Evolutionary conservation across 2,329 filamentous ascomycete species (phyloP).

Genomic region (Verticillium tricorpus): DNA sequence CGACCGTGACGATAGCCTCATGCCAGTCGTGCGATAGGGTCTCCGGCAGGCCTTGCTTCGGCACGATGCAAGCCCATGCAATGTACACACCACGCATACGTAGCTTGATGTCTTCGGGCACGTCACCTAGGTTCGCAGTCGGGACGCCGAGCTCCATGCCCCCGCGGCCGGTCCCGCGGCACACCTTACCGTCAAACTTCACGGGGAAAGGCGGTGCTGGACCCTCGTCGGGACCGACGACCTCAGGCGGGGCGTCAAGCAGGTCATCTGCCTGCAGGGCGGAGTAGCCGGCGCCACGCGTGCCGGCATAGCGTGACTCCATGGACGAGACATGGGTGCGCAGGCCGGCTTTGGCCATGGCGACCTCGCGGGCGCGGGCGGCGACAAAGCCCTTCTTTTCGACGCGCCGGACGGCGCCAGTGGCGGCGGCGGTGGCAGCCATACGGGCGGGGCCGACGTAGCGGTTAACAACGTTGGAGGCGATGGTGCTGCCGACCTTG

Average conservation of each 20-base stretch:
- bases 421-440: conserved; percentile 22
- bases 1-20: conserved; percentile 53
- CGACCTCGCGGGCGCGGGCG: conserved; percentile 1
- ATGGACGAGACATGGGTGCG: conserved; percentile 24
- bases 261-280: conserved; percentile 24
- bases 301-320: conserved; percentile 31
- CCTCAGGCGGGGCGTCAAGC: conserved; percentile 22
- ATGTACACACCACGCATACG: conserved; percentile 59
- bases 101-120: conserved; percentile 48
- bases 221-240: conserved; percentile 45
- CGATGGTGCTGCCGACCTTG: conserved; percentile 49
- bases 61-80: conserved; percentile 53
- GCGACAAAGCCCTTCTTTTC: conserved; percentile 24
- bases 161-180: conserved; percentile 37
- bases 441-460: conserved; percentile 28
- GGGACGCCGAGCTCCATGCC: conserved; percentile 39
- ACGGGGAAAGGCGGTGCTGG: conserved; percentile 51
- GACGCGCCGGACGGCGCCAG: conserved; percentile 12
- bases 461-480: conserved; percentile 36
- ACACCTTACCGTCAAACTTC: conserved; percentile 43
- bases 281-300: conserved; percentile 28
- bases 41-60: conserved; percentile 23
- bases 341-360: conserved; percentile 19
- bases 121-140: conserved; percentile 47
- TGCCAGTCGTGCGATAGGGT: conserved; percentile 45